Conservation (phyloP, 148 eudicot species). For the Pharnaceum exiguum region DNA sequence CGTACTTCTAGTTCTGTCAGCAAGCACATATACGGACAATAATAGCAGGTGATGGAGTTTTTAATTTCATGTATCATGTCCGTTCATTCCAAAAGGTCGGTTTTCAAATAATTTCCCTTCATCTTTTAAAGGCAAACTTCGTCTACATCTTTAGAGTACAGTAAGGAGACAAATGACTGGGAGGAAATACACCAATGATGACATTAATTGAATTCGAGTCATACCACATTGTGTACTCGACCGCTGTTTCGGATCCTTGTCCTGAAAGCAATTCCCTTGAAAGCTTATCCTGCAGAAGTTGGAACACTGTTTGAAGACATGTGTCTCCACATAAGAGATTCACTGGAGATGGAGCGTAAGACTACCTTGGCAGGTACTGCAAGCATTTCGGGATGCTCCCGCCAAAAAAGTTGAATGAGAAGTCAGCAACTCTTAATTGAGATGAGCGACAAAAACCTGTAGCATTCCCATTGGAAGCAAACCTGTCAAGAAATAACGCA, state of each 20-base stretch:
- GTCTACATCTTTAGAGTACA: too few species aligned
- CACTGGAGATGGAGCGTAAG: not conserved
- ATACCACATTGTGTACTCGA: conserved; percentile 72
- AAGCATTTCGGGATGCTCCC: conserved; percentile 86
- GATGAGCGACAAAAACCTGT: conserved; percentile 71
- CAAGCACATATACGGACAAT: not conserved
- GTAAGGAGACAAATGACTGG: too few species aligned
- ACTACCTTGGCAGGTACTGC: conserved; percentile 71
- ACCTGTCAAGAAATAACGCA: conserved; percentile 36
- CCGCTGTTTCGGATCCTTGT: conserved; percentile 63
- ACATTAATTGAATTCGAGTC: conserved; percentile 1
- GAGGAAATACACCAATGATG: not conserved
- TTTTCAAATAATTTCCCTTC: too few species aligned
- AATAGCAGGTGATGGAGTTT: too few species aligned
- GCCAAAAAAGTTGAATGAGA: conserved; percentile 68
- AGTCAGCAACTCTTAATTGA: conserved; percentile 69
- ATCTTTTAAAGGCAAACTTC: too few species aligned
- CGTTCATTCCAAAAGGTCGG: too few species aligned
- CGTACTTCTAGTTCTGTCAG: not conserved
- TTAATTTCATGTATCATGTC: too few species aligned
- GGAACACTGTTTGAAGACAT: not conserved
- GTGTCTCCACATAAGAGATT: not conserved
- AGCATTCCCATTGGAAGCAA: conserved; percentile 35
- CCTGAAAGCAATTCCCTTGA: conserved; percentile 81
- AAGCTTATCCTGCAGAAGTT: conserved; percentile 61